Percentiles rank a stretch among this genome's conserved stretches.
phyloP scores from a whole-genome alignment of 2,329 filamentous ascomycete species.

The Trichoderma asperellum region DNA sequence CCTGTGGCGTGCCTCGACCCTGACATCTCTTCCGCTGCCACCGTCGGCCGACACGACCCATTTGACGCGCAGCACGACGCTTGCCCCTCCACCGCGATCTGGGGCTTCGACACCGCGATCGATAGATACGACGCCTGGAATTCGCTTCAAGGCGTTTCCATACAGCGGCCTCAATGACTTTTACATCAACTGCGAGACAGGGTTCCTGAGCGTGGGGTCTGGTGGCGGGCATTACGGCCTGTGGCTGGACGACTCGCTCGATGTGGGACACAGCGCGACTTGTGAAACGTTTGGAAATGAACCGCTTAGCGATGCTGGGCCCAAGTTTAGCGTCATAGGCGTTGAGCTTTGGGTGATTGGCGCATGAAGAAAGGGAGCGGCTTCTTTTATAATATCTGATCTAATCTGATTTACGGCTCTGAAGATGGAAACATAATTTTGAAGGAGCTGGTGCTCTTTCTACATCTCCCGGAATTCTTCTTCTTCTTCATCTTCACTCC shows the following conservation, averaged over 20 bases:
- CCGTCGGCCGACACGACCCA: slow-evolving; percentile 57
- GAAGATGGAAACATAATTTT: background rate
- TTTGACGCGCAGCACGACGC: slow-evolving; percentile 48
- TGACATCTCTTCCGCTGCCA: slow-evolving; percentile 57
- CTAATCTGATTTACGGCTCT: background rate
- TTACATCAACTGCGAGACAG: slow-evolving; percentile 87
- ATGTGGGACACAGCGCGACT: slow-evolving; percentile 78
- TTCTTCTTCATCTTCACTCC: background rate
- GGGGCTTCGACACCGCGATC: slow-evolving; percentile 54
- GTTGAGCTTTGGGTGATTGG: slow-evolving; percentile 95
- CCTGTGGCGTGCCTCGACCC: slow-evolving; percentile 63
- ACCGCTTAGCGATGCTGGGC: slow-evolving; percentile 86
- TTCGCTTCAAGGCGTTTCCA: slow-evolving; percentile 96
- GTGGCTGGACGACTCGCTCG: slow-evolving; percentile 87
- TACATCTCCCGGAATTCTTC: background rate
- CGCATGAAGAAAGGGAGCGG: slow-evolving; percentile 34
- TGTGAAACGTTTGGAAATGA: slow-evolving; percentile 96
- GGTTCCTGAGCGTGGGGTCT: slow-evolving; percentile 84
- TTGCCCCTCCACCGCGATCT: slow-evolving; percentile 37
- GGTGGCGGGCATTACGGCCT: slow-evolving; percentile 89
- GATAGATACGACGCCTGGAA: slow-evolving; percentile 47
- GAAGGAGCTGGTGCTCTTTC: slow-evolving; percentile 1
- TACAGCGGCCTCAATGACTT: slow-evolving; percentile 97
- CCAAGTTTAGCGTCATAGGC: slow-evolving; percentile 87
- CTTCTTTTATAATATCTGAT: slow-evolving; percentile 4